Base-by-base conservation (phyloP, 345 rosid genomes). In the Brassica napus region DNA sequence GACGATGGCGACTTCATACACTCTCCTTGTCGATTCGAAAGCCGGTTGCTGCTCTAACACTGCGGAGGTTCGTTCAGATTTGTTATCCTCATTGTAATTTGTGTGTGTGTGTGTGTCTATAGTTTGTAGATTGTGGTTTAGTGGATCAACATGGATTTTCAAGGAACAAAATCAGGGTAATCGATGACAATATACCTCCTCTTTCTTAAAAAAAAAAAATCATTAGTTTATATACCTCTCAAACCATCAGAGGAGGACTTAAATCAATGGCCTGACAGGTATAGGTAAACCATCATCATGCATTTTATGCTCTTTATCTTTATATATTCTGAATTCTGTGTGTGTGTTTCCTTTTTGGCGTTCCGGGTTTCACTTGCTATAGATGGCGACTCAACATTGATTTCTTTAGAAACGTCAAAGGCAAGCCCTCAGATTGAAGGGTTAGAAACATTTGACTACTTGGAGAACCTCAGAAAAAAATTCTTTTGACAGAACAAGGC, bases 401-500 rank as follows among this genome's bases (percentile, higher is more conserved):
- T 83, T 77, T 92, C 98, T 11, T 90, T 64, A 81, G 94, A 85
- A 92, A 90, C 84, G 82, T 94, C 75, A 87, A 90, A 68, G 88
- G 90, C 69, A 94, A 90, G 62, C 90, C 90, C 3, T 92, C 90
- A 97, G 65, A 84, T 94, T 26, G 30, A 26, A 26, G 30, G 30
- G 30, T 73, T 90, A 83, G 98, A 94, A 84, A 92, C 98, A 23
- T 88, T 92, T 52, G 98, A 94, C 74, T 94, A 90, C 83, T 90
- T 94, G 1, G 97, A 94, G 83, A 92, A 91, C 82, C 83, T 94
- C 9, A 32, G 81, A 73, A 87, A 86, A 32, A 88, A 74, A 55
- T 21, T 21, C 94, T 97, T 39, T 89, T 94, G 82, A 94, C 97
- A 0, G 98, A 94, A 83, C 97, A 92, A 86, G 97, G 97, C 59